Evolutionary conservation across 2,329 filamentous ascomycete genomes (phyloP).

Genomic region (Cercospora sesami): DNA sequence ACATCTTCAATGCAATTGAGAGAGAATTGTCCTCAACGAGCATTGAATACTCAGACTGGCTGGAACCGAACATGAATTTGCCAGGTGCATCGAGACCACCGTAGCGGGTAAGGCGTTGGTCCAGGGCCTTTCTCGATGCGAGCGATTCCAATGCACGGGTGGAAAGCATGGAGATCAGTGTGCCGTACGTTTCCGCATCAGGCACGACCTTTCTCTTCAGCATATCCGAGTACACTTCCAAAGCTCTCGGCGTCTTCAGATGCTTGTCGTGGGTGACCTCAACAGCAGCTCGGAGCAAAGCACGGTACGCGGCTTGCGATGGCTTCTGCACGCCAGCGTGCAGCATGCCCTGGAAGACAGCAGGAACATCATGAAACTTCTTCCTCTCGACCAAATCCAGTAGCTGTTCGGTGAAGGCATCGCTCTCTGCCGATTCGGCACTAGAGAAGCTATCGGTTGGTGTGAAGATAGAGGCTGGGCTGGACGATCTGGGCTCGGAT

Average conservation of each 20-base stretch:
- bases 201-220: conserved; percentile 78
- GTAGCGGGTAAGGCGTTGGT: conserved; percentile 80
- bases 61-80: conserved; percentile 85
- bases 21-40: conserved; percentile 84
- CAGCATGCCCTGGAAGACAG: conserved; percentile 87
- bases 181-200: conserved; percentile 82
- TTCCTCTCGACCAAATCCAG: conserved; percentile 68
- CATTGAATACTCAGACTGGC: conserved; percentile 83
- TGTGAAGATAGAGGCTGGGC: conserved; percentile 33
- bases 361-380: conserved; percentile 83
- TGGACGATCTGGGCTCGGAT: conserved; percentile 27
- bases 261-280: conserved; percentile 75
- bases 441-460: conserved; percentile 43
- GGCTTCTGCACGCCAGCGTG: conserved; percentile 77
- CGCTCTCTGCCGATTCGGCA: conserved; percentile 61
- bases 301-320: conserved; percentile 85
- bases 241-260: conserved; percentile 83
- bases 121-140: conserved; percentile 68
- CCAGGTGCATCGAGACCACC: conserved; percentile 81
- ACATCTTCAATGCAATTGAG: conserved; percentile 79
- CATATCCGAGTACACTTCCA: conserved; percentile 97
- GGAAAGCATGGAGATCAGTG: conserved; percentile 79
- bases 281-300: conserved; percentile 80
- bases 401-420: conserved; percentile 76
- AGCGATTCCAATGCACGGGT: conserved; percentile 77